Base-by-base conservation (phyloP, 2,329 filamentous ascomycete species). In the Calonectria crousiana region DNA sequence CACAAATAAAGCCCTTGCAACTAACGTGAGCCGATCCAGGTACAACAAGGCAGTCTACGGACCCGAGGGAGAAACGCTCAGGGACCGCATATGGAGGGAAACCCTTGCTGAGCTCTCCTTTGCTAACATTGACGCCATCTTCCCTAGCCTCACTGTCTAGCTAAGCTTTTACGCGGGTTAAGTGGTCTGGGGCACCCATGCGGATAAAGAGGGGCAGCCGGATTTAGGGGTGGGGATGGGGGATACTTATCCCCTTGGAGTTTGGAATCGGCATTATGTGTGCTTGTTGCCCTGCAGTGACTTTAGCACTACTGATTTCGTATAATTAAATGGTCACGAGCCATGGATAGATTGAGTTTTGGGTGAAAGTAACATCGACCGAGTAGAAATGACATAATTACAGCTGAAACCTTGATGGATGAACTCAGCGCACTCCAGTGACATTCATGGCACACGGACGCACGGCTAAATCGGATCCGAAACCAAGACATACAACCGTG, bases 31-130 rank as follows among this genome's bases (percentile, higher is more conserved):
- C 77, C 41, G 76, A 77, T n/a, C 30, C 65, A 86, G 83, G 73
- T 84, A 83, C 56, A 78, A 83, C 1, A 71, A 75, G 16, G 77
- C 82, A 5, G 70, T 83, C 13, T 86, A 87, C 36, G 82, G 78
- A 0, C 69, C 81, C 0, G 82, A 86, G 28, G 85, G 85, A 0
- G 81, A 81, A 30, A 73, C 77, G 2, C 72, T 85, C 23, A 83
- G 75, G n/a, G 80, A 86, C 2, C 78, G 78, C 20, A 68, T 87
- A 3, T 88, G 86, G 86, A 75, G 82, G 0, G 85, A 86, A 75
- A 86, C 84, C 9, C 71, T 86, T 60, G 67, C 76, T 2, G 82
- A 84, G 38, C 80, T 86, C n/a, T 79, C 79, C 0, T 86, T 86
- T 75, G 81, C 80, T 23, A 67, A 79, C 28, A 30, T 80, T 9